Evolutionary conservation across 495 filamentous ascomycete genomes (phyloP).

Genomic region (Pseudomonodictys pantanalensis): DNA sequence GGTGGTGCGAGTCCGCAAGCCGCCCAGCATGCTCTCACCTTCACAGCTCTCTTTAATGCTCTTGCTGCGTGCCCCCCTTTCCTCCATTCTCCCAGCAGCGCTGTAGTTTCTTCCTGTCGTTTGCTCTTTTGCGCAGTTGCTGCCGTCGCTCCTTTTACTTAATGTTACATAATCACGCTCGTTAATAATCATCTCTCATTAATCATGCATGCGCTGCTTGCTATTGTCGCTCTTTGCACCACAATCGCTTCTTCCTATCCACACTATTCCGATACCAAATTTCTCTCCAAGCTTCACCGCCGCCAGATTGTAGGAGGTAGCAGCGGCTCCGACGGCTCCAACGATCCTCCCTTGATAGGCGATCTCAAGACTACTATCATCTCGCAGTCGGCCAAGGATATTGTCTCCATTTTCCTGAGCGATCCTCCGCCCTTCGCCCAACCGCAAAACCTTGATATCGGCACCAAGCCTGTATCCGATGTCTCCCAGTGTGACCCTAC

Average conservation of each 20-base stretch:
- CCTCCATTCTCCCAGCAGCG: too few relatives aligned
- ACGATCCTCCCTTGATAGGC: not conserved
- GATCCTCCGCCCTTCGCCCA: too few relatives aligned
- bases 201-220: not conserved
- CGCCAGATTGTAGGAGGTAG: not conserved
- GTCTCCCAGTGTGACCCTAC: too few relatives aligned
- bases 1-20: too few relatives aligned
- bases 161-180: not conserved
- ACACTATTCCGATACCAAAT: not conserved
- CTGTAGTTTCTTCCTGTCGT: too few relatives aligned
- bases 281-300: not conserved
- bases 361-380: not conserved
- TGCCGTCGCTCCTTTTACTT: not conserved
- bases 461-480: too few relatives aligned
- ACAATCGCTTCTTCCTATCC: constrained; percentile 3
- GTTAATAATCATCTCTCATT: not conserved
- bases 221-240: not conserved
- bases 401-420: not conserved
- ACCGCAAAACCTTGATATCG: too few relatives aligned
- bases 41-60: too few relatives aligned
- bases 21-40: too few relatives aligned
- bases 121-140: too few relatives aligned
- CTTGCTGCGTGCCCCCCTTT: too few relatives aligned
- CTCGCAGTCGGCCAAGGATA: not conserved
- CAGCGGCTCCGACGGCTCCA: not conserved